These are phyloP conservation scores for Eutypa lata DNA, from an alignment of 2,329 filamentous ascomycete species.

Conservation along the genomic window DNA sequence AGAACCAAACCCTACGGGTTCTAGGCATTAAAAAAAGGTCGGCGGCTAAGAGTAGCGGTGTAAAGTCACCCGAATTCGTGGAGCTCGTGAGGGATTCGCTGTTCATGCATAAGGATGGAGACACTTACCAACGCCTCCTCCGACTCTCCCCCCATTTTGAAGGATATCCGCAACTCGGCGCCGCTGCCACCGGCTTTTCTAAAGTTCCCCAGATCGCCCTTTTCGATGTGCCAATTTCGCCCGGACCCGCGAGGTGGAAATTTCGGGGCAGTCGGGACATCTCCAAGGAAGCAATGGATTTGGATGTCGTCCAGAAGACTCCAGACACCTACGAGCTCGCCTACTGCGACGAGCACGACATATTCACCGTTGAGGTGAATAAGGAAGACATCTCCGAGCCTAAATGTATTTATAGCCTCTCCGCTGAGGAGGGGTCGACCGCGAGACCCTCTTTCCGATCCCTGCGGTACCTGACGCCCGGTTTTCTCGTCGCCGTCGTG, in stretches of 20 bases:
- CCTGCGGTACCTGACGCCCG: constrained; percentile 56
- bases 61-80: constrained; percentile 21
- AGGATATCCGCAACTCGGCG: constrained; percentile 64
- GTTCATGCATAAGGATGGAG: constrained; percentile 50
- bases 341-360: constrained; percentile 74
- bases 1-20: constrained; percentile 80
- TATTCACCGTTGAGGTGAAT: constrained; percentile 60
- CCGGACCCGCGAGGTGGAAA: constrained; percentile 44
- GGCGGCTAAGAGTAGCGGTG: constrained; percentile 33
- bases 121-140: constrained; percentile 58
- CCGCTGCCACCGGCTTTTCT: constrained; percentile 74
- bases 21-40: constrained; percentile 54
- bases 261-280: constrained; percentile 48
- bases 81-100: constrained; percentile 52
- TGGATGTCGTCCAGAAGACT: constrained; percentile 65
- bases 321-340: constrained; percentile 66
- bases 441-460: constrained; percentile 52
- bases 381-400: constrained; percentile 44
- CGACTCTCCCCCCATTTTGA: constrained; percentile 50
- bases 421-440: constrained; percentile 40
- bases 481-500: constrained; percentile 54
- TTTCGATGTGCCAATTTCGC: constrained; percentile 63
- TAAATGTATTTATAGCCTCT: constrained; percentile 54
- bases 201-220: constrained; percentile 75
- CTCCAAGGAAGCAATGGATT: constrained; percentile 59